Base-by-base conservation (phyloP, 2,329 filamentous ascomycete genomes). In the Neofusicoccum laricinum region DNA sequence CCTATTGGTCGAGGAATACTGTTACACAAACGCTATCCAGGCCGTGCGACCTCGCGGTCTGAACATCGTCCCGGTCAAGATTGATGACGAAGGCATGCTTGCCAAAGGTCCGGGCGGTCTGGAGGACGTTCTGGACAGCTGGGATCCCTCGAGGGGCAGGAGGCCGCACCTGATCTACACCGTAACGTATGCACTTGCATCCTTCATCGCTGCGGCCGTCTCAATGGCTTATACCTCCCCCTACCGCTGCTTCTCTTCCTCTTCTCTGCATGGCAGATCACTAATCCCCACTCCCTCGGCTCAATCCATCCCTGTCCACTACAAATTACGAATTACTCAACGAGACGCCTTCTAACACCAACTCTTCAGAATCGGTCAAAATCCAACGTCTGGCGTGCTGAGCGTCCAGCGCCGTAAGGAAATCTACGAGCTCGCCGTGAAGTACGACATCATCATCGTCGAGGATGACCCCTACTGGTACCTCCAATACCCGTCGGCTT, bases 391-490 rank as follows among this genome's bases (percentile, higher is more conserved):
- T 34, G 88, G 90, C 36, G 87, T 91, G 2, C 81, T 96, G 2
- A 88, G 90, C 2, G 75, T 95, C 10, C 79, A 89, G 71, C 87
- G 94, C 45, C 86, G 91, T 63, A 90, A 86, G 70, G 88, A 93
- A 59, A 84, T 97, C 32, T 97, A 97, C 73, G 86, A 84, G 17
- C 75, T 97, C 14, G 95, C 91, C 78, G 88, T 88, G 74, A 86
- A 89, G 73, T 96, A 92, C 78, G 93, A 97, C 76, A 85, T 97
- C 67, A 86, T 97, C 71, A 97, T 97, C 68, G 80, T 96, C 67
- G 94, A 98, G 77, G 94, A 98, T 71, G 93, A 97, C 67, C 94
- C 94, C 5, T 97, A 97, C 80, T 97, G 92, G 91, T 94, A 95
- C 76, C 83, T 98, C 8, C 94, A 97, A 75, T 97, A 87, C 76